Percentiles rank a stretch among this genome's conserved stretches.
phyloP scores from a whole-genome alignment of 2,329 filamentous ascomycete genomes.

The Fusarium vanettenii region DNA sequence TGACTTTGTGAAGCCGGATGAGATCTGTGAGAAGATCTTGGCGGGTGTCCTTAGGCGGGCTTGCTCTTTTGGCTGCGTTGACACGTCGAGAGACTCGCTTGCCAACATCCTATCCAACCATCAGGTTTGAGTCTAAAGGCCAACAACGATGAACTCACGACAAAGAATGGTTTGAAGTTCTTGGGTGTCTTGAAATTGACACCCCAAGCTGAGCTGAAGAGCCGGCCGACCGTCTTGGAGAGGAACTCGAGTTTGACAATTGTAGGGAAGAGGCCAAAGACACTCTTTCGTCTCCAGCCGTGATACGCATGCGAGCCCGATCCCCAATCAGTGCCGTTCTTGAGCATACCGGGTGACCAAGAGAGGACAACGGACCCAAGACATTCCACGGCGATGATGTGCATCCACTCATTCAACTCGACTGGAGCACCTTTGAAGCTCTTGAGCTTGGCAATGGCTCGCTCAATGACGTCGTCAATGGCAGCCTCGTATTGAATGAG shows the following conservation, averaged over 20 bases:
- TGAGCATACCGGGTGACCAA: slow-evolving; percentile 63
- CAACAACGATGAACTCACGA: slow-evolving; percentile 47
- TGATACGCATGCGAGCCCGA: slow-evolving; percentile 62
- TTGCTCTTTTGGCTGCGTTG: slow-evolving; percentile 45
- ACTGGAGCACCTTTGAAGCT: slow-evolving; percentile 53
- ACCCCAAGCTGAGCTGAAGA: slow-evolving; percentile 57
- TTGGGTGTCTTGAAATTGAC: slow-evolving; percentile 58
- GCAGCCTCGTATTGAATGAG: slow-evolving; percentile 55
- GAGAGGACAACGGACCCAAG: slow-evolving; percentile 62
- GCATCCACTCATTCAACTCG: slow-evolving; percentile 67
- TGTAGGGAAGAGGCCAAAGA: slow-evolving; percentile 62
- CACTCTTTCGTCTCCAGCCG: slow-evolving; percentile 63
- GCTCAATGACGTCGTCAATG: slow-evolving; percentile 55
- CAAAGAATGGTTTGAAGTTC: slow-evolving; percentile 62
- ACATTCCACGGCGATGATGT: slow-evolving; percentile 65
- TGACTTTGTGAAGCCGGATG: slow-evolving; percentile 57
- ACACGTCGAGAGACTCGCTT: slow-evolving; percentile 50
- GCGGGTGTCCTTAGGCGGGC: slow-evolving; percentile 45
- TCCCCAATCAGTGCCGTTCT: slow-evolving; percentile 56
- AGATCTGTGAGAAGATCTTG: slow-evolving; percentile 60
- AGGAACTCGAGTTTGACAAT: slow-evolving; percentile 54
- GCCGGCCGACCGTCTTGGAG: slow-evolving; percentile 50
- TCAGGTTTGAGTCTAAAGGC: not conserved
- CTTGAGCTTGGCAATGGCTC: slow-evolving; percentile 50
- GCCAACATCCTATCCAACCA: slow-evolving; percentile 46